Base-by-base conservation (phyloP, 2,329 filamentous ascomycete species). In the Aspergillus clavatus region DNA sequence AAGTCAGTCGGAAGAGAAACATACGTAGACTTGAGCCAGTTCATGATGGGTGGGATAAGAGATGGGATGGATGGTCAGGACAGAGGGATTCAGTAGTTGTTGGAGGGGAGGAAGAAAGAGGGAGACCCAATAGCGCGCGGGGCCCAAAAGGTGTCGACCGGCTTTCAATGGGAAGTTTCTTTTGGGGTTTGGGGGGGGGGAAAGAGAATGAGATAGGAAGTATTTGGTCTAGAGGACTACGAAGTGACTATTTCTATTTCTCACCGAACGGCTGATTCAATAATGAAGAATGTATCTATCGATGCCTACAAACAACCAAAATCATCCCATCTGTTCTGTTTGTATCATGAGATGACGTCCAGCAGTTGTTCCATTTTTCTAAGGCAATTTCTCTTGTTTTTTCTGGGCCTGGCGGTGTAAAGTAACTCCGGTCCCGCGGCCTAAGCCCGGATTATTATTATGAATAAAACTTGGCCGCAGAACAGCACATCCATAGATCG, bases 11-110 rank as follows among this genome's bases (percentile, higher is more conserved):
- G 42, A 21, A 42, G 29, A 38, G 28, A 35, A 42, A 74, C 87
- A 72, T 77, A 93, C 89, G 86, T 83, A 72, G 91, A 86, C 74
- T 95, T 93, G 60, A 89, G 84, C 89, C 89, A 96, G 77, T 89
- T 93, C 77, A 95, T 90, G 84, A 88, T 93, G 70, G 64, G 79
- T 14, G 4, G 40, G 35, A 38, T 37, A 43, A 31, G 38, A 46
- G 31, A 43, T 43, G 26, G 12, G n/a, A 43, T 8, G 14, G 29
- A 21, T 35, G 16, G 31, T 21, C 4, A 21, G 31, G 7, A 19
- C 4, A 21, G 11, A 5, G 16, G n/a, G n/a, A n/a, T n/a, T 21
- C 8, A 35, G 23, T 5, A 31, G 40, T 31, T 42, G 36, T 27
- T 31, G 29, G 19, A 33, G 33, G 33, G 36, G 27, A 42, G 47